phyloP scores from a whole-genome alignment of 495 filamentous ascomycete species.

The Darksidea phi region DNA sequence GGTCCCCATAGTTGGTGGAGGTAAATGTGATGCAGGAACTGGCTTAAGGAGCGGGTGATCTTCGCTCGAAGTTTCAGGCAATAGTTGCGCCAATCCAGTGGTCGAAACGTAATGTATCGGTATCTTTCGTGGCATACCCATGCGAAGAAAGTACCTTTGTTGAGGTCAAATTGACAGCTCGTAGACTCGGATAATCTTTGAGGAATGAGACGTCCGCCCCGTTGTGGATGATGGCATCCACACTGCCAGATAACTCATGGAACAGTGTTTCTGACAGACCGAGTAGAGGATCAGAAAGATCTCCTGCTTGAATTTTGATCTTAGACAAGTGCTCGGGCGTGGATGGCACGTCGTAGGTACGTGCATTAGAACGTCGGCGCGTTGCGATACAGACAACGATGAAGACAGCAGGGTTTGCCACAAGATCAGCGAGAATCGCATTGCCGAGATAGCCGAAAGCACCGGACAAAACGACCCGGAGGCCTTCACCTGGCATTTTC shows the following conservation, averaged over 20 bases:
- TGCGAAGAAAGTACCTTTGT: not conserved
- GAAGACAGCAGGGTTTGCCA: no score
- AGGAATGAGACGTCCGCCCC: constrained; percentile 9
- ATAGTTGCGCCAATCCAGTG: not conserved
- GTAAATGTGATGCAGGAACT: not conserved
- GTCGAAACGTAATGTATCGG: constrained; percentile 18
- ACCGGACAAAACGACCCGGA: no score
- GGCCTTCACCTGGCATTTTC: no score
- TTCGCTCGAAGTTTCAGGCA: no score
- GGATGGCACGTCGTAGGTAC: no score
- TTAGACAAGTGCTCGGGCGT: no score
- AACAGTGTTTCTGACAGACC: not conserved
- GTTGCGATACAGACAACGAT: no score
- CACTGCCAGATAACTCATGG: not conserved
- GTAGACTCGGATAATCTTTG: not conserved
- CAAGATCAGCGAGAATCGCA: no score
- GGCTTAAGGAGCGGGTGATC: not conserved
- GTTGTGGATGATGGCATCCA: constrained; percentile 14
- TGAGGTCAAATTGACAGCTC: not conserved
- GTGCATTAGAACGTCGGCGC: no score
- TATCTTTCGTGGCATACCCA: no score
- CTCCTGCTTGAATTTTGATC: not conserved
- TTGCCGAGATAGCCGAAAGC: no score
- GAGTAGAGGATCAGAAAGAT: not conserved
- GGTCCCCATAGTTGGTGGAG: not conserved